Evolutionary conservation across 1,139 yeast species (phyloP).

Genomic region (Suhomyces taliae): DNA sequence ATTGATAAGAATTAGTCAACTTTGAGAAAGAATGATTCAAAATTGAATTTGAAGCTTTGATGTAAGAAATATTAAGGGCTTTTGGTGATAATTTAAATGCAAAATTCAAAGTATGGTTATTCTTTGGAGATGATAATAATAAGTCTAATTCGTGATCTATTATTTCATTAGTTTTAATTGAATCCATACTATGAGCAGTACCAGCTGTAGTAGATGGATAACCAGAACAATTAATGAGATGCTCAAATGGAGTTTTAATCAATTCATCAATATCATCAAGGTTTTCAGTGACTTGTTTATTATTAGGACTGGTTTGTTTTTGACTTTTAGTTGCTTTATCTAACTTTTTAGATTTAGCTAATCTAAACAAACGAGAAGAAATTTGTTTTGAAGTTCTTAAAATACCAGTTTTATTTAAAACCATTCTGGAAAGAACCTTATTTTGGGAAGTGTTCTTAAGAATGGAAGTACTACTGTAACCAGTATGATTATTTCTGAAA

Average conservation of each 20-base stretch:
- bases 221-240: slow-evolving; percentile 6
- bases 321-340: slow-evolving; percentile 15
- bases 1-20: slow-evolving; percentile 5
- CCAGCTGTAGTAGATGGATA: slow-evolving; percentile 1
- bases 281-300: slow-evolving; percentile 6
- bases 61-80: slow-evolving; percentile 8
- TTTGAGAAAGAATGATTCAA: slow-evolving; percentile 13
- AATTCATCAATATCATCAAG: slow-evolving; percentile 15
- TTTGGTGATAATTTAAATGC: slow-evolving; percentile 11
- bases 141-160: slow-evolving; percentile 19
- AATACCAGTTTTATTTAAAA: slow-evolving; percentile 38
- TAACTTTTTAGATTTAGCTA: slow-evolving; percentile 19
- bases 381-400: slow-evolving; percentile 43
- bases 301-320: slow-evolving; percentile 14
- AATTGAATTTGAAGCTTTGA: background rate
- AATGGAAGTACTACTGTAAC: slow-evolving; percentile 21
- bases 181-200: slow-evolving; percentile 10
- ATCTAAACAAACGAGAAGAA: slow-evolving; percentile 28
- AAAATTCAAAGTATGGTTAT: slow-evolving; percentile 1
- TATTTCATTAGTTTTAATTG: slow-evolving; percentile 17
- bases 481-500: slow-evolving; percentile 30
- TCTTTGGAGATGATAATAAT: slow-evolving; percentile 17
- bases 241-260: slow-evolving; percentile 17
- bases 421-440: slow-evolving; percentile 44
- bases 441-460: slow-evolving; percentile 41